phyloP scores from a whole-genome alignment of 2,329 filamentous ascomycete genomes.

The Microcyclosporella mali region DNA sequence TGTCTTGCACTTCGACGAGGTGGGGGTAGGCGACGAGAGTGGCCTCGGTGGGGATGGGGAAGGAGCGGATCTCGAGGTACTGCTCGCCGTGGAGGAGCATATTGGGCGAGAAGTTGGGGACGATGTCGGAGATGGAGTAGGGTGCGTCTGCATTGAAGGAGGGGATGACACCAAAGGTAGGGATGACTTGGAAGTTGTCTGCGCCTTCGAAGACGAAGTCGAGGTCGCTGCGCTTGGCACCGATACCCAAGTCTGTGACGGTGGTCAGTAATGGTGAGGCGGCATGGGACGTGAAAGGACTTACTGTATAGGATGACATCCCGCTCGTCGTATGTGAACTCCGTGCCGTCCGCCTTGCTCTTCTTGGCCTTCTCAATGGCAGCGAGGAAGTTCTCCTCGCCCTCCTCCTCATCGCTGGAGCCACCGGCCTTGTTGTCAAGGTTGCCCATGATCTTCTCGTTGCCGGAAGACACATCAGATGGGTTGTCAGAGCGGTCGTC shows the following conservation, averaged over 20 bases:
- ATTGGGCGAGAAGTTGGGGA: constrained; percentile 96
- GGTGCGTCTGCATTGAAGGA: constrained; percentile 77
- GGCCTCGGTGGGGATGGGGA: constrained; percentile 79
- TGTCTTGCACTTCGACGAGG: constrained; percentile 92
- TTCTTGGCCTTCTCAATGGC: constrained; percentile 72
- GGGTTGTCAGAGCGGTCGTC: constrained; percentile 86
- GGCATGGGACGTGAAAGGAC: constrained; percentile 7
- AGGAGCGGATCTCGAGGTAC: constrained; percentile 90
- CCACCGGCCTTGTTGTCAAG: constrained; percentile 74
- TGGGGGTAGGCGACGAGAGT: constrained; percentile 68
- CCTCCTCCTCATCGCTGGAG: constrained; percentile 28
- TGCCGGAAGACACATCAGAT: constrained; percentile 65
- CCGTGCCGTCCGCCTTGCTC: constrained; percentile 63
- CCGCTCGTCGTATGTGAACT: constrained; percentile 76
- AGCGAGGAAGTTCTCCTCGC: constrained; percentile 52
- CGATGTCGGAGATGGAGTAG: constrained; percentile 72
- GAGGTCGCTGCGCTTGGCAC: constrained; percentile 84
- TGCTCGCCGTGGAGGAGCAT: constrained; percentile 99
- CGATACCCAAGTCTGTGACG: constrained; percentile 66
- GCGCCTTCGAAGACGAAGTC: constrained; percentile 82
- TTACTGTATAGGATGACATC: constrained; percentile 84
- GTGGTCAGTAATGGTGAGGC: constrained; percentile 17
- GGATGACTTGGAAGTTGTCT: constrained; percentile 88
- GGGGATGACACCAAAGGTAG: constrained; percentile 95
- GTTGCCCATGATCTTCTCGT: constrained; percentile 78